Base-by-base conservation (phyloP, 352 stramenopile species). In the Pythium oligandrum region DNA sequence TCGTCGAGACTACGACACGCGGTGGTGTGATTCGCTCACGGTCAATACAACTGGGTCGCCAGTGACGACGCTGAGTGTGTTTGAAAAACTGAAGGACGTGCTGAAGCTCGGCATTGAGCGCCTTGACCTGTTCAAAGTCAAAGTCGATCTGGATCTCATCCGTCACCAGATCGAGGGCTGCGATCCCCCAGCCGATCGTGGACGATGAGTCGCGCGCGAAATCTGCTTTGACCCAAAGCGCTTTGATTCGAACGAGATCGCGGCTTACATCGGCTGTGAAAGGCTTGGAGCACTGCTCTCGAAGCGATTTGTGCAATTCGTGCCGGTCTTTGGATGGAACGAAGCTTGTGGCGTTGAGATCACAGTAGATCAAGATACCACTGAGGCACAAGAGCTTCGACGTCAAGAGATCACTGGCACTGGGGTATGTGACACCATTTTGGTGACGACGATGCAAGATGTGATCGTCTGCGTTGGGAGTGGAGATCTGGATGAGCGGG, bases 161-260 rank as follows among this genome's bases (percentile, higher is more conserved):
- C 1, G 76, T 88, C 31, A 74, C 76, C 5, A 90, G 37, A 39
- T 90, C 79, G 26, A 85, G 10, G 32, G 79, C 75, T 38, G 48
- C 53, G 26, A 90, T 38, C 1, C n/a, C 40, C 50, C 45, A 68
- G 8, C 11, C n/a, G n/a, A 43, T 7, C 12, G 33, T 32, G 17
- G 40, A 31, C 11, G 32, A 32, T 4, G 42, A 38, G 7, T 40
- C 40, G 4, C 64, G 67, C 12, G 66, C 55, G 6, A 89, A 64
- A 44, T 90, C 81, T 4, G 88, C 54, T 35, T 90, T 88, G 48
- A 86, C 32, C 75, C 80, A 88, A 11, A 90, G 47, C 17, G 69
- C 68, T 1, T 65, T 70, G 31, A 78, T 63, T 39, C 73, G 73
- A 9, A 78, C 60, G 9, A 92, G 45, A 31, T 88, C 79, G 11